These are phyloP conservation scores for Metschnikowia gelsemii DNA, from an alignment of 805 yeast genomes.

Conservation along the genomic window DNA sequence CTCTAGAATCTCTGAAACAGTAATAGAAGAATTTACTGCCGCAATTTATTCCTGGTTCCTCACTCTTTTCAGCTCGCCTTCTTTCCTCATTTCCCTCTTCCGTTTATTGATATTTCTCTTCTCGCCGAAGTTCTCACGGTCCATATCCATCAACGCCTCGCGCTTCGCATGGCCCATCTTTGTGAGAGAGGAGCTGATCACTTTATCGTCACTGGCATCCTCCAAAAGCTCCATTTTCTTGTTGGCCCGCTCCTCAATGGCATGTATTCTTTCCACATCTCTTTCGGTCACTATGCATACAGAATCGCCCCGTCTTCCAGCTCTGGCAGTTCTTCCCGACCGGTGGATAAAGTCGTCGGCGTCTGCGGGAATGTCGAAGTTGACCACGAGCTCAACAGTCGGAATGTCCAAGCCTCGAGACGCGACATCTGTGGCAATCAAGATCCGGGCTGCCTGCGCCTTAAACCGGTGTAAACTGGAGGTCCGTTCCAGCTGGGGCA, in stretches of 20 bases:
- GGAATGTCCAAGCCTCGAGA: conserved; percentile 98
- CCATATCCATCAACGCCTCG: conserved; percentile 93
- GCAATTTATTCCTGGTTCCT: conserved; percentile 3
- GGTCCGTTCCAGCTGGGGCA: conserved; percentile 90
- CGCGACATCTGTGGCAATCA: conserved; percentile 96
- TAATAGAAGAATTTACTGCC: not conserved
- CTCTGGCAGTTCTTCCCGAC: conserved; percentile 99
- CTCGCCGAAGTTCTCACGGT: conserved; percentile 84
- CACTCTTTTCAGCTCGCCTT: not conserved
- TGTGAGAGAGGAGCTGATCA: conserved; percentile 70
- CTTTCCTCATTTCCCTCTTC: conserved; percentile 26
- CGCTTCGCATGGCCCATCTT: conserved; percentile 79
- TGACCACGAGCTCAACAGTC: conserved; percentile 81
- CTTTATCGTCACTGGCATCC: conserved; percentile 68
- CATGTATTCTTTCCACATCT: conserved; percentile 76
- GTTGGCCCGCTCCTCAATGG: conserved; percentile 83
- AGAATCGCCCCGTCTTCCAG: conserved; percentile 86
- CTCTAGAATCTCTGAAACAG: no score
- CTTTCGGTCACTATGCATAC: conserved; percentile 80
- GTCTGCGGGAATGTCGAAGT: conserved; percentile 92
- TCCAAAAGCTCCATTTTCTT: conserved; percentile 77
- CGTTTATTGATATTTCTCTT: conserved; percentile 51
- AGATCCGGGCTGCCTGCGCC: conserved; percentile 89
- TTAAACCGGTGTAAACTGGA: conserved; percentile 89
- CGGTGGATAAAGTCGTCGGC: conserved; percentile 96